These are phyloP conservation scores for Rhodotorula babjevae DNA, from an alignment of 768 basidiomycete species.

Conservation along the genomic window DNA sequence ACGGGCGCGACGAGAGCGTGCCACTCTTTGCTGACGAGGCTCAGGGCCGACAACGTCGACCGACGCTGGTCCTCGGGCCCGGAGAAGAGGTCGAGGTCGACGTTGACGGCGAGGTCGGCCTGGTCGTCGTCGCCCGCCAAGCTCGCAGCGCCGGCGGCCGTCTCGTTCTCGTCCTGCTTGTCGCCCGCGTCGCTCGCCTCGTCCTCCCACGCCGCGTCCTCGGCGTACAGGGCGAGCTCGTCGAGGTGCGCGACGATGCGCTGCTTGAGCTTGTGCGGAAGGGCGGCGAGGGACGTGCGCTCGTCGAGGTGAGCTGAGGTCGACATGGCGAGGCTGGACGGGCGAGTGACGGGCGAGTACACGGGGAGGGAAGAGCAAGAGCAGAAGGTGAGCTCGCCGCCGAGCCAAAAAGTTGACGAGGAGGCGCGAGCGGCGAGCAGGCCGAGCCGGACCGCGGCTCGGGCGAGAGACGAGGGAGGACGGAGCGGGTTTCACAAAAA, in stretches of 20 bases:
- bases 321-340: too few relatives aligned
- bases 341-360: too few relatives aligned
- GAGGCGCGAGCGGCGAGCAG: too few relatives aligned
- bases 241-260: conserved; percentile 69
- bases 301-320: too few relatives aligned
- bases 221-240: conserved; percentile 46
- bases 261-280: conserved; percentile 58
- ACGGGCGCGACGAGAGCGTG: background rate
- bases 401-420: too few relatives aligned
- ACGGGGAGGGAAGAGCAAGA: too few relatives aligned
- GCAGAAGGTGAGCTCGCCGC: too few relatives aligned
- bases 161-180: background rate
- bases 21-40: conserved; percentile 7
- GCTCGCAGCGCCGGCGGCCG: background rate
- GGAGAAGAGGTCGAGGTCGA: background rate
- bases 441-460: too few relatives aligned
- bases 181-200: background rate
- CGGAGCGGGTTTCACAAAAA: too few relatives aligned
- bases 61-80: background rate
- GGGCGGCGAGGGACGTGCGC: background rate
- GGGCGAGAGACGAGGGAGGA: too few relatives aligned
- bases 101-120: background rate
- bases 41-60: background rate
- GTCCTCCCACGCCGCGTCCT: conserved; percentile 2
- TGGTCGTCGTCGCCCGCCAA: background rate